Conservation (phyloP, 306 rosid species). For the Benincasa hispida region DNA sequence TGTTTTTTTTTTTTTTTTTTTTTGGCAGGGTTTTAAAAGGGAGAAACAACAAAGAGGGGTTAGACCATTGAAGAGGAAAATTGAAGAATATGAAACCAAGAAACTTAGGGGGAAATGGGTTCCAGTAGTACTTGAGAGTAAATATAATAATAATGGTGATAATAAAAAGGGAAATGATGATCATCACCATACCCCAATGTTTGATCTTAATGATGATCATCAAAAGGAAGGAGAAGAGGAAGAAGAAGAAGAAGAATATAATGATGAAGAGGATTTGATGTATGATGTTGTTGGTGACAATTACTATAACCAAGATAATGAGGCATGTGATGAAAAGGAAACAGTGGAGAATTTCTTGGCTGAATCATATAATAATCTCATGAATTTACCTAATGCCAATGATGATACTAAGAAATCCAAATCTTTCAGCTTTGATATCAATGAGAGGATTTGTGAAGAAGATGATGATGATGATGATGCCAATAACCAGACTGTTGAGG, state of each 20-base stretch:
- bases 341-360: slow-evolving; percentile 1
- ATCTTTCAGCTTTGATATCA: not conserved
- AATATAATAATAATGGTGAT: not conserved
- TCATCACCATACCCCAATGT: not conserved
- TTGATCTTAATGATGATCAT: not conserved
- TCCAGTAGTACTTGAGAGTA: not conserved
- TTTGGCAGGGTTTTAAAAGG: not conserved
- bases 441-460: not conserved
- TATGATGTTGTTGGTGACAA: not conserved
- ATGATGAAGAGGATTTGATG: not conserved
- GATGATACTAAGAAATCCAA: not conserved
- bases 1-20: too few species aligned
- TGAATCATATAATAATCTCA: not conserved
- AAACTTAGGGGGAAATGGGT: not conserved
- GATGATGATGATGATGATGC: not conserved
- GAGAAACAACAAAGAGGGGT: not conserved
- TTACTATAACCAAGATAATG: not conserved
- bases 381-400: not conserved
- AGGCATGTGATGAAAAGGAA: not conserved
- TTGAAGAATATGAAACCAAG: not conserved
- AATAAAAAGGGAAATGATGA: not conserved
- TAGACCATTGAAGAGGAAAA: not conserved
- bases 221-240: not conserved
- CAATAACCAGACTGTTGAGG: not conserved
- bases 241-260: too few species aligned